phyloP scores from a whole-genome alignment of 2,329 filamentous ascomycete species.

The Chrysoporthe cubensis region DNA sequence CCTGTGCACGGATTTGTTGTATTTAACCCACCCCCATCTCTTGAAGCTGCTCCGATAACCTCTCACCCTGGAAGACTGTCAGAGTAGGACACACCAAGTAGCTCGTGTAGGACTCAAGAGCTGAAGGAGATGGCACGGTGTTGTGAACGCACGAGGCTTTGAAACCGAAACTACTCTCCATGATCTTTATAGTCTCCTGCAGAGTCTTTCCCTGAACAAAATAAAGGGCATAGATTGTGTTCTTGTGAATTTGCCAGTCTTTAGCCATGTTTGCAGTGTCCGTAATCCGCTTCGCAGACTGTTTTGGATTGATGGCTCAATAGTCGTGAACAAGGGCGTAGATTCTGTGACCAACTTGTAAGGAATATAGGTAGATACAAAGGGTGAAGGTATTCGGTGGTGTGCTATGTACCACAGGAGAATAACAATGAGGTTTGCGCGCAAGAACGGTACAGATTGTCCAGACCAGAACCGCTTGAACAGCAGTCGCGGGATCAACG shows the following conservation, averaged over 20 bases:
- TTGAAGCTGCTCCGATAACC: not conserved
- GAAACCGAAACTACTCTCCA: not conserved
- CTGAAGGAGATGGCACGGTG: not conserved
- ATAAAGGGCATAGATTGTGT: not conserved
- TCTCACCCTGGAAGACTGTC: not conserved
- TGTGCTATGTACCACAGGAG: too few relatives aligned
- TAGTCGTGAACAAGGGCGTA: too few relatives aligned
- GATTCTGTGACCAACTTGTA: not conserved
- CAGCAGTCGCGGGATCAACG: too few relatives aligned
- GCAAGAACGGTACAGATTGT: too few relatives aligned
- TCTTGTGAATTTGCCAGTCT: not conserved
- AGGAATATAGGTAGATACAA: too few relatives aligned
- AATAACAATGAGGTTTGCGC: too few relatives aligned
- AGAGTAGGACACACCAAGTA: not conserved
- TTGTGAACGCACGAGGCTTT: not conserved
- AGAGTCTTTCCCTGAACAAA: not conserved
- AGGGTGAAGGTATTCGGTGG: too few relatives aligned
- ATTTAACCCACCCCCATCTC: not conserved
- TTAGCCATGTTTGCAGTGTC: not conserved
- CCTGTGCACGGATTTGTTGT: not conserved
- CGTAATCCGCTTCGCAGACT: not conserved
- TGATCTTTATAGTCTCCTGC: not conserved
- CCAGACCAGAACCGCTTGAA: not conserved
- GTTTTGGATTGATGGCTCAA: not conserved
- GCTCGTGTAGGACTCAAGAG: not conserved